Evolutionary conservation across 306 rosid species (phyloP).

Genomic region (Corylus avellana): DNA sequence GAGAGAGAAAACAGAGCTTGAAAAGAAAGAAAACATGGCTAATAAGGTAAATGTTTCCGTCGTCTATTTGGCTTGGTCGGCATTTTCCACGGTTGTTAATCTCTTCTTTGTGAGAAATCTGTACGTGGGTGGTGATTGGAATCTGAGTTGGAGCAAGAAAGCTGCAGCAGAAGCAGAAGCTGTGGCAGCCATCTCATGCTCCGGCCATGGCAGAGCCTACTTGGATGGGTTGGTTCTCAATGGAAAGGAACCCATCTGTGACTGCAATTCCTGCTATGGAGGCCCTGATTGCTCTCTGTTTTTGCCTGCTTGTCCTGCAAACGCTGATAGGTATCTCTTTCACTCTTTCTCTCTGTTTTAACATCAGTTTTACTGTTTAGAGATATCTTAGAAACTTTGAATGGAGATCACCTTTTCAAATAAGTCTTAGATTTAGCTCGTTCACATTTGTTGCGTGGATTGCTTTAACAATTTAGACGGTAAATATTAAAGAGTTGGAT

Average conservation of each 20-base stretch:
- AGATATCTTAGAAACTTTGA: too few species aligned
- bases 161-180: constrained; percentile 51
- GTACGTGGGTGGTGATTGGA: not conserved
- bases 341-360: not conserved
- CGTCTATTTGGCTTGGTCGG: not conserved
- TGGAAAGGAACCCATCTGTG: constrained; percentile 45
- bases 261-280: constrained; percentile 50
- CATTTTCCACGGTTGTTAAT: constrained; percentile 25
- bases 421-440: too few species aligned
- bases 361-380: too few species aligned
- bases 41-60: constrained; percentile 18
- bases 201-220: constrained; percentile 62
- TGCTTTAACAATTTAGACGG: too few species aligned
- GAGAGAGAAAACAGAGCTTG: too few species aligned
- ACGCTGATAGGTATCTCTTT: constrained; percentile 37
- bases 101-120: constrained; percentile 1
- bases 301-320: constrained; percentile 28
- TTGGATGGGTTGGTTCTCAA: constrained; percentile 48
- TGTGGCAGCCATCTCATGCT: constrained; percentile 47
- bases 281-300: constrained; percentile 43
- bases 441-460: too few species aligned
- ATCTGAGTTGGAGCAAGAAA: constrained; percentile 31
- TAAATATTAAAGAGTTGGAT: too few species aligned
- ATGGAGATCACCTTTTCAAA: too few species aligned
- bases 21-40: not conserved